Evolutionary conservation across 2,329 filamentous ascomycete species (phyloP).

Genomic region (Colletotrichum cordylinicola): DNA sequence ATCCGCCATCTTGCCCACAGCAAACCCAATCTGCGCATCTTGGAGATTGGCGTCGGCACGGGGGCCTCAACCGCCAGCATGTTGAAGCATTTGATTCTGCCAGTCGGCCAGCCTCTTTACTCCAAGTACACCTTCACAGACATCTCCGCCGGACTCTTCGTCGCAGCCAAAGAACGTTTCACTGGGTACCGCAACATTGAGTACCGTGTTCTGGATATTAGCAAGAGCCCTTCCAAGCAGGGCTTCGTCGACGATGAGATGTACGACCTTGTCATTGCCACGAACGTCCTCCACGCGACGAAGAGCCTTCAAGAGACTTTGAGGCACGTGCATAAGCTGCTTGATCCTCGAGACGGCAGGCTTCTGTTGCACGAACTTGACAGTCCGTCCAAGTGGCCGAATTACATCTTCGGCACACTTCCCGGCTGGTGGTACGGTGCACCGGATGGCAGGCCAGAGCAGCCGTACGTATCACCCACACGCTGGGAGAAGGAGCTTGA

Average conservation of each 20-base stretch:
- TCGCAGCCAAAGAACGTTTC: conserved; percentile 30
- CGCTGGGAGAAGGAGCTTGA: conserved; percentile 32
- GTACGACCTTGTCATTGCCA: conserved; percentile 34
- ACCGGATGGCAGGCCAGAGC: conserved; percentile 27
- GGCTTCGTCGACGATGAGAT: conserved; percentile 26
- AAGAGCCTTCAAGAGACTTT: conserved; percentile 25
- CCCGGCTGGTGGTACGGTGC: conserved; percentile 40
- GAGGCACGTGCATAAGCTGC: conserved; percentile 26
- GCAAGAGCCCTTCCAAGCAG: conserved; percentile 28
- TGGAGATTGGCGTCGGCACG: conserved; percentile 8
- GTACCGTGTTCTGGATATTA: conserved; percentile 33
- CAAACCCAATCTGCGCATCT: neutral
- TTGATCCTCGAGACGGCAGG: conserved; percentile 33
- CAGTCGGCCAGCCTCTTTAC: neutral
- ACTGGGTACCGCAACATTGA: conserved; percentile 22
- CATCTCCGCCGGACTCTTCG: conserved; percentile 32
- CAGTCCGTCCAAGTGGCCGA: conserved; percentile 24
- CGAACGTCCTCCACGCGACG: conserved; percentile 35
- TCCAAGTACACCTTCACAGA: conserved; percentile 34
- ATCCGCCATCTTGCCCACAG: neutral
- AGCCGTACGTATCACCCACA: conserved; percentile 26
- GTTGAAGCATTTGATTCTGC: neutral
- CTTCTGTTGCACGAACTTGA: conserved; percentile 19
- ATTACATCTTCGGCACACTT: conserved; percentile 32
- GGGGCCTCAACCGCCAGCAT: neutral